A percentile compares a stretch with the other conserved stretches of the same genome.
These are phyloP conservation scores for Torrubiellomyces zombiae DNA, from an alignment of 2,329 filamentous ascomycete species.

Conservation along the genomic window DNA sequence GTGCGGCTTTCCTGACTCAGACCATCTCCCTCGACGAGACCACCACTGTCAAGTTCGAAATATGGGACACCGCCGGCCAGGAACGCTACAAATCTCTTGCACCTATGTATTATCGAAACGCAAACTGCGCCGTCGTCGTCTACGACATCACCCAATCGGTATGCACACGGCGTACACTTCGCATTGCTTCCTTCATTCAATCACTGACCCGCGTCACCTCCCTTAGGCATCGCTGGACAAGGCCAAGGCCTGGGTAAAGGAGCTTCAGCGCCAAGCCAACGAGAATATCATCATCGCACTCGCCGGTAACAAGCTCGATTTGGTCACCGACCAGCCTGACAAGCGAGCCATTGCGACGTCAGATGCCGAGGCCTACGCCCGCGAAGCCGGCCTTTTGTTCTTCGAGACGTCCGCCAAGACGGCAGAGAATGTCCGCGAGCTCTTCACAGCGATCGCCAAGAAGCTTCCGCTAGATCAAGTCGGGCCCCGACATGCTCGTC, in stretches of 20 bases:
- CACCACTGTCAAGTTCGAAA: constrained; percentile 99
- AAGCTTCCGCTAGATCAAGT: constrained; percentile 93
- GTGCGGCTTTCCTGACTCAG: constrained; percentile 95
- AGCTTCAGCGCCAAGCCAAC: constrained; percentile 95
- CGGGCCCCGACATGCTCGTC: constrained; percentile 71
- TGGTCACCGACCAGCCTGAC: constrained; percentile 85
- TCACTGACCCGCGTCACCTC: not conserved
- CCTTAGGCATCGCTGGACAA: constrained; percentile 85
- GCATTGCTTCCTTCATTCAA: constrained; percentile 5
- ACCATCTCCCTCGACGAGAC: constrained; percentile 96
- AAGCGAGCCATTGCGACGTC: constrained; percentile 82
- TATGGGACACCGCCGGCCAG: constrained; percentile 97
- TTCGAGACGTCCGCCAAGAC: constrained; percentile 99
- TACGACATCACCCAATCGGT: constrained; percentile 99
- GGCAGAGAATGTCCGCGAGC: constrained; percentile 82
- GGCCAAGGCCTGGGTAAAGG: constrained; percentile 98
- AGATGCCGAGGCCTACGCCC: constrained; percentile 89
- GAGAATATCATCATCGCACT: constrained; percentile 99
- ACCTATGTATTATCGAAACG: constrained; percentile 99
- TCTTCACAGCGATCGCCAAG: constrained; percentile 96
- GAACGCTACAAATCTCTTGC: constrained; percentile 98
- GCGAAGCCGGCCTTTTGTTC: constrained; percentile 85
- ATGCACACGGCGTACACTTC: constrained; percentile 19
- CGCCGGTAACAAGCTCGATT: constrained; percentile 92
- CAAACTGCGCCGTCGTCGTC: constrained; percentile 96